Percentiles rank a stretch among this genome's conserved stretches.
phyloP scores from a whole-genome alignment of 495 filamentous ascomycete genomes.

The Neurospora cerealis region DNA sequence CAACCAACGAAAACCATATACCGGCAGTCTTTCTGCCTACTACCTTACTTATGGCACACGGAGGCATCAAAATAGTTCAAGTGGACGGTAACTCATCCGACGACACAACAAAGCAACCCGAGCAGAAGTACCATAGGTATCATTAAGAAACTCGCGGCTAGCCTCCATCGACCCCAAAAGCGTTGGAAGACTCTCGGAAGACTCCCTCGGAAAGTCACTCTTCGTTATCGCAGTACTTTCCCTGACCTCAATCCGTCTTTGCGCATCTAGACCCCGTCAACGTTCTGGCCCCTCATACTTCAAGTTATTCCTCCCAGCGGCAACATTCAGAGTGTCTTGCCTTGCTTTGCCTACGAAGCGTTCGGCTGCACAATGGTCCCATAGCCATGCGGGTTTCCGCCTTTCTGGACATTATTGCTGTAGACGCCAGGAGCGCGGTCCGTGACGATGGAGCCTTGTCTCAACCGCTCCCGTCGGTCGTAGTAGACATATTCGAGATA shows the following conservation, averaged over 20 bases:
- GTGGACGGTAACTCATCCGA: not conserved
- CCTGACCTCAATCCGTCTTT: not conserved
- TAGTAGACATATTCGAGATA: conserved; percentile 88
- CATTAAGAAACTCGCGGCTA: not conserved
- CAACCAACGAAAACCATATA: not conserved
- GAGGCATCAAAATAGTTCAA: not conserved
- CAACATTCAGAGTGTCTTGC: not conserved
- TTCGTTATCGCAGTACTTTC: not conserved
- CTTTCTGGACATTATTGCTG: conserved; percentile 66
- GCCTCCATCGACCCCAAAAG: not conserved
- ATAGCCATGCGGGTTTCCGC: conserved; percentile 43
- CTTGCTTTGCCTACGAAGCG: not conserved
- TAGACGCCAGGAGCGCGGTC: conserved; percentile 63
- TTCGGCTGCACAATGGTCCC: conserved; percentile 39
- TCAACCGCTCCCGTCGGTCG: conserved; percentile 50
- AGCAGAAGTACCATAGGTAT: not conserved
- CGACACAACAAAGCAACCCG: not conserved
- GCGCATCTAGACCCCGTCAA: not conserved
- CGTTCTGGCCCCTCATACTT: not conserved
- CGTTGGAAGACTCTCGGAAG: not conserved
- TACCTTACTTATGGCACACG: not conserved
- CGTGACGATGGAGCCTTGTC: conserved; percentile 36
- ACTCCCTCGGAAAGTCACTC: not conserved
- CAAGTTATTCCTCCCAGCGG: not conserved
- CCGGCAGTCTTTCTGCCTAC: not conserved